Percentiles rank a stretch among this genome's conserved stretches.
These are phyloP conservation scores for Xerocomus nothofagi DNA, from an alignment of 1,284 basidiomycete species.

Conservation along the genomic window DNA sequence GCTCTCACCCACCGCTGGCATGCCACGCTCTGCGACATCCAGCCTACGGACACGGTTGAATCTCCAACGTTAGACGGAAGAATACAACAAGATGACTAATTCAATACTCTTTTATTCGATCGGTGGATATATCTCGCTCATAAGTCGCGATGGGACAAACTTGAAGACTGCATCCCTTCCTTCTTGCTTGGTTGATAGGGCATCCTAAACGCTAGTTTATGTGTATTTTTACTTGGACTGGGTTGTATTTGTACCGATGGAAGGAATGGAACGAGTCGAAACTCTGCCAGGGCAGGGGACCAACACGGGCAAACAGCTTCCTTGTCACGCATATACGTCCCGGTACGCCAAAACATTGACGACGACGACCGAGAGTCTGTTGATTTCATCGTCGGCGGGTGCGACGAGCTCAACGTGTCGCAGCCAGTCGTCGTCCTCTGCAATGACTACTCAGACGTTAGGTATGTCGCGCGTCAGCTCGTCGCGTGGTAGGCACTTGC, in stretches of 20 bases:
- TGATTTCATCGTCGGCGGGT: conserved; percentile 4
- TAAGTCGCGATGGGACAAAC: conserved; percentile 10
- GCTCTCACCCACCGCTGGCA: conserved; percentile 10
- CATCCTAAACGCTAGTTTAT: conserved; percentile 5
- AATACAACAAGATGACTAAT: conserved; percentile 16
- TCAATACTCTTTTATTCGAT: conserved; percentile 18
- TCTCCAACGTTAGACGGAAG: neutral
- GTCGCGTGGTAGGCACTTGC: conserved; percentile 12
- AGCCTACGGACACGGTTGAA: conserved; percentile 10
- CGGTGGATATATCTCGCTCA: conserved; percentile 18
- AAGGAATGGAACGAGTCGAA: conserved; percentile 10
- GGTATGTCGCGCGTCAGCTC: conserved; percentile 21
- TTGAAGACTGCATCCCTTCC: conserved; percentile 14
- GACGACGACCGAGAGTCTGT: conserved; percentile 1
- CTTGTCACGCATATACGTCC: conserved; percentile 15
- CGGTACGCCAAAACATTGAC: conserved; percentile 7
- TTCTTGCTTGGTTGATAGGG: conserved; percentile 17
- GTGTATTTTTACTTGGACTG: conserved; percentile 29
- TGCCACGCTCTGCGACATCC: conserved; percentile 14
- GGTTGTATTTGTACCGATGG: conserved; percentile 26
- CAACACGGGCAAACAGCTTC: conserved; percentile 32
- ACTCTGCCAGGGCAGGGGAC: conserved; percentile 3
- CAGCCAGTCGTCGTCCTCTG: conserved; percentile 8
- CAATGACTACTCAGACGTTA: conserved; percentile 20
- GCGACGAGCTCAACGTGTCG: conserved; percentile 10